phyloP scores from a whole-genome alignment of 768 basidiomycete species.

The Kwoniella shandongensis region DNA sequence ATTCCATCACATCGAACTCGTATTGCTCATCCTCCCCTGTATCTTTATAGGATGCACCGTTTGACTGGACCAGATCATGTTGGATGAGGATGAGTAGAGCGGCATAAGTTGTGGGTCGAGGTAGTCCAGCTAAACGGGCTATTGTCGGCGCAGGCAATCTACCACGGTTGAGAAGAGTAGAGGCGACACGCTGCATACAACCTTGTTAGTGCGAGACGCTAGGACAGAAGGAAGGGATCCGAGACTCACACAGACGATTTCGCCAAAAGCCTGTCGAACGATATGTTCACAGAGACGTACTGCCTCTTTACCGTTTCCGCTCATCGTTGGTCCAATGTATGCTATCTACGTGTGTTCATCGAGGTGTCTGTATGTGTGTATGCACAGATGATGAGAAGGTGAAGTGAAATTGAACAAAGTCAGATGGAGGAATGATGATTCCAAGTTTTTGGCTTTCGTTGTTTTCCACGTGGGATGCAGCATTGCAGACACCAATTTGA shows the following conservation, averaged over 20 bases:
- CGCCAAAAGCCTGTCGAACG: conserved; percentile 48
- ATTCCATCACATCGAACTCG: conserved; percentile 80
- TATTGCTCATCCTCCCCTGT: conserved; percentile 55
- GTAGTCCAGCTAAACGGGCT: conserved; percentile 67
- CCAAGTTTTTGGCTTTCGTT: no score
- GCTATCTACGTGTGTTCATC: background rate
- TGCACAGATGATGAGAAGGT: background rate
- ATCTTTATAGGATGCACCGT: conserved; percentile 68
- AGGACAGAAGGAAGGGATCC: background rate
- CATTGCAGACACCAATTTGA: background rate
- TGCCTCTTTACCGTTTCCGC: conserved; percentile 49
- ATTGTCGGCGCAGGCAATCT: conserved; percentile 71
- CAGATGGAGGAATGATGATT: no score
- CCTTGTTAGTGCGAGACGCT: background rate
- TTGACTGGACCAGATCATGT: conserved; percentile 85
- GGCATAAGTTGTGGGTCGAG: conserved; percentile 67
- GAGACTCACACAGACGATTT: conserved; percentile 46
- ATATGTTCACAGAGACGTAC: conserved; percentile 51
- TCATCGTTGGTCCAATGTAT: conserved; percentile 14
- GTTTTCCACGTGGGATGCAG: no score
- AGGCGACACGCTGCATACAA: conserved; percentile 65
- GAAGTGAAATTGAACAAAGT: no score
- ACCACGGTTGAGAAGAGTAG: conserved; percentile 74
- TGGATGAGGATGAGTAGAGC: conserved; percentile 78
- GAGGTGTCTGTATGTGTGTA: no score